phyloP scores from a whole-genome alignment of 2,329 filamentous ascomycete genomes.

The Diaporthe capsici region DNA sequence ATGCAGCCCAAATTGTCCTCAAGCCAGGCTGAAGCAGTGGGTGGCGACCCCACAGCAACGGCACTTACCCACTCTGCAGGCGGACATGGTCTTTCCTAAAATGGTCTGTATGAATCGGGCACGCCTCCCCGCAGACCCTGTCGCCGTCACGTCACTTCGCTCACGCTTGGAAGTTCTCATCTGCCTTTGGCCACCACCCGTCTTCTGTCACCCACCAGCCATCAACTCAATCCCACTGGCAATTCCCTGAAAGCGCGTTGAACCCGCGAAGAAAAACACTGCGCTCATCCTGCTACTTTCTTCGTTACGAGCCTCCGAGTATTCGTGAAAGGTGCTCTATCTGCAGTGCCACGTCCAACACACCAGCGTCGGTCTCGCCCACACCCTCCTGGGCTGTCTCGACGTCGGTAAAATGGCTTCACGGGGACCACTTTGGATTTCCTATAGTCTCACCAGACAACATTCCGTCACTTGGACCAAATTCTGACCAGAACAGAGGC shows the following conservation, averaged over 20 bases:
- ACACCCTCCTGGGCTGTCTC: background rate
- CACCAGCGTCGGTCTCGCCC: conserved; percentile 7
- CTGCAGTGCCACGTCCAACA: conserved; percentile 38
- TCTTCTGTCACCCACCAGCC: background rate
- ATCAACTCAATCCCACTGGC: background rate
- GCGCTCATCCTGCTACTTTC: background rate
- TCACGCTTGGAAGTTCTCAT: background rate
- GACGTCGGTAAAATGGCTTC: background rate
- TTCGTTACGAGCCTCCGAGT: background rate
- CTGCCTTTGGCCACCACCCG: background rate
- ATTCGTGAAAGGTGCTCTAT: background rate
- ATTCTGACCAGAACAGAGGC: background rate
- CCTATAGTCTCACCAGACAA: background rate
- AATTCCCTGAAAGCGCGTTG: background rate
- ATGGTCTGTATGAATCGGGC: background rate
- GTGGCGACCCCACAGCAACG: background rate
- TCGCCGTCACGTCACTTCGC: background rate
- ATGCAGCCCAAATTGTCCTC: background rate
- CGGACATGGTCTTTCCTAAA: background rate
- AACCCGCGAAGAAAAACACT: background rate
- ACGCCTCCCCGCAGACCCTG: background rate
- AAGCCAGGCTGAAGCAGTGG: background rate
- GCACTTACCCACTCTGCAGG: background rate
- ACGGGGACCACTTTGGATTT: background rate
- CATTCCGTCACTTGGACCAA: background rate